Evolutionary conservation across 805 yeast genomes (phyloP), one percentile per base, ranked within the genome.

Genomic region (Jamesozyma lodderae): DNA sequence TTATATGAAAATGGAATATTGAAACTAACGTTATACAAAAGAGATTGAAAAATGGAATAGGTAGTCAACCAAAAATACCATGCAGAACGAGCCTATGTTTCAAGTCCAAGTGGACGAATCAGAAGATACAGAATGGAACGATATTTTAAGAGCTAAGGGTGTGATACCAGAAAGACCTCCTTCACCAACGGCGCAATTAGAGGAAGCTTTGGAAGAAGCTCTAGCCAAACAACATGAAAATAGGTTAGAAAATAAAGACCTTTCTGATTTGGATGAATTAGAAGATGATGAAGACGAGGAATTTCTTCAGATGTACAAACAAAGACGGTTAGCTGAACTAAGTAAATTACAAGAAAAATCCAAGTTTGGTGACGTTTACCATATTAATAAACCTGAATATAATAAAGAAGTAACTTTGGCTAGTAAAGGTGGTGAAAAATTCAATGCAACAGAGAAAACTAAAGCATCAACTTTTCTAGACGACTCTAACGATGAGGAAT

Each of bases 41-140:
- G 9, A 22, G n/a, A 24, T 24, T 24, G 26, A 13, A 24, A 5
- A 24, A 9, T 11, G 26, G 11, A 24, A 24, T 6, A 24, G 11
- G 26, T 24, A 4, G 11, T 5, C 4, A 14, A 15, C 15, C 13
- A 16, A 28, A n/a, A n/a, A n/a, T n/a, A n/a, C n/a, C n/a, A 57
- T 53, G 61, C 59, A 56, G 38, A 57, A 59, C 42, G 78, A 76
- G 42, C 75, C 77, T 24, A 72, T 79, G 64, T 69, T 81, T 38
- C 85, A 79, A 47, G 87, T 87, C 35, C 85, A 87, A 61, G 95
- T 88, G 38, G 88, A 92, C 62, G 96, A 95, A 25, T 75, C 74
- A 44, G 99, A 92, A 62, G 99, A 92, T 59, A 92, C 98, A 0
- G 98, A 92, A 60, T 92, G 99, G 98, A 92, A 92, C 57, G 99